Evolutionary conservation across 768 basidiomycete genomes (phyloP).

Genomic region (Boletus reticulatus): DNA sequence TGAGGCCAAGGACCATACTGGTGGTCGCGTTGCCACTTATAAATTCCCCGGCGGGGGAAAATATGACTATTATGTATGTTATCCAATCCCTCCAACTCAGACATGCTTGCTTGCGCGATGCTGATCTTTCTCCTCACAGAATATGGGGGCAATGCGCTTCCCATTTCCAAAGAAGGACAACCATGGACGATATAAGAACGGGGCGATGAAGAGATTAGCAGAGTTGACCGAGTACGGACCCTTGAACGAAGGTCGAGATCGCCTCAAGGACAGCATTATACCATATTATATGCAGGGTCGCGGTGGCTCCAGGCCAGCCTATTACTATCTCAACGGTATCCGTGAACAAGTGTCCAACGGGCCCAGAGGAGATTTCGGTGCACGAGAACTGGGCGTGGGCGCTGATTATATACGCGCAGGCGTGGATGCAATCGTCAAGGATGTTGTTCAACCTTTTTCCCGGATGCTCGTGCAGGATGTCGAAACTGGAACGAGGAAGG

Average conservation of each 20-base stretch:
- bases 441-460: slow-evolving; percentile 17
- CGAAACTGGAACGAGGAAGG: slow-evolving; percentile 12
- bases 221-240: slow-evolving; percentile 28
- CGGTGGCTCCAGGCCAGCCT: slow-evolving; percentile 10
- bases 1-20: slow-evolving; percentile 39
- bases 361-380: slow-evolving; percentile 1
- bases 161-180: slow-evolving; percentile 17
- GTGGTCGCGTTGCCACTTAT: slow-evolving; percentile 46
- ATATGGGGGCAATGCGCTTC: slow-evolving; percentile 42
- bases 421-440: slow-evolving; percentile 14
- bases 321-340: slow-evolving; percentile 7
- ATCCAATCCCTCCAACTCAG: neutral
- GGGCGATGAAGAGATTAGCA: slow-evolving; percentile 32
- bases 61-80: slow-evolving; percentile 38
- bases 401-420: slow-evolving; percentile 16
- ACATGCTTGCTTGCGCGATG: neutral
- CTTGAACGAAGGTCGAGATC: slow-evolving; percentile 18
- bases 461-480: slow-evolving; percentile 19
- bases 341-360: neutral
- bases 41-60: slow-evolving; percentile 30
- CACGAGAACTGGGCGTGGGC: slow-evolving; percentile 3
- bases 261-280: slow-evolving; percentile 18
- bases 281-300: slow-evolving; percentile 16
- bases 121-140: slow-evolving; percentile 5
- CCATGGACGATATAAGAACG: slow-evolving; percentile 14